Percentiles rank a stretch among this genome's conserved stretches.
Evolutionary conservation across 2,329 filamentous ascomycete genomes (phyloP).

Genomic region (Aureobasidium sp.): DNA sequence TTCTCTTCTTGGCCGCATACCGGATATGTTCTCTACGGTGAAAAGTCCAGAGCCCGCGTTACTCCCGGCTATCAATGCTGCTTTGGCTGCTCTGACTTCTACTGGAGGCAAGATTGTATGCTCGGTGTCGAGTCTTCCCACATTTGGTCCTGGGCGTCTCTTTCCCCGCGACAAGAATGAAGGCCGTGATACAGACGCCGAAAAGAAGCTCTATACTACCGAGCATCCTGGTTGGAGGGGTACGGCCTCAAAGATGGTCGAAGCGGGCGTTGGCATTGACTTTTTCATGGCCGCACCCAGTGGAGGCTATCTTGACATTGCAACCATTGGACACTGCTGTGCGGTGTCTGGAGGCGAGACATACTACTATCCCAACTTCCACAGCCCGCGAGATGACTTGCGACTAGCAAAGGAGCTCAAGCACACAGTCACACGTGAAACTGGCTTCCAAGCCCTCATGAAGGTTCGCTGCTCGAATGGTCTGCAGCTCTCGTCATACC

Average conservation of each 20-base stretch:
- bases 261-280: constrained; percentile 78
- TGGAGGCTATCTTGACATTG: constrained; percentile 86
- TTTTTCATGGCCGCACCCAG: constrained; percentile 91
- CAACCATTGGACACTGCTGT: constrained; percentile 62
- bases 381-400: constrained; percentile 73
- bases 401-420: constrained; percentile 80
- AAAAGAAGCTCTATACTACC: constrained; percentile 85
- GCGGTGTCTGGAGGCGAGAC: constrained; percentile 89
- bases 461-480: constrained; percentile 98
- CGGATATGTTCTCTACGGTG: constrained; percentile 75
- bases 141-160: constrained; percentile 80
- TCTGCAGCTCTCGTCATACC: constrained; percentile 85
- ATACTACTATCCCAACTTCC: constrained; percentile 96
- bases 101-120: constrained; percentile 92
- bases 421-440: constrained; percentile 81
- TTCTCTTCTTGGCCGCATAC: constrained; percentile 75
- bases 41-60: constrained; percentile 90
- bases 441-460: constrained; percentile 92
- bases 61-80: constrained; percentile 75
- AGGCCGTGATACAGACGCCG: constrained; percentile 80
- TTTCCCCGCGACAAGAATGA: constrained; percentile 85
- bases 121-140: constrained; percentile 79
- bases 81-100: constrained; percentile 70
- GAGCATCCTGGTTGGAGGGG: constrained; percentile 88
- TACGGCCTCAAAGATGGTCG: constrained; percentile 77